Base-by-base conservation (phyloP, 2,329 filamentous ascomycete genomes). In the Scolecobasidium constrictum region DNA sequence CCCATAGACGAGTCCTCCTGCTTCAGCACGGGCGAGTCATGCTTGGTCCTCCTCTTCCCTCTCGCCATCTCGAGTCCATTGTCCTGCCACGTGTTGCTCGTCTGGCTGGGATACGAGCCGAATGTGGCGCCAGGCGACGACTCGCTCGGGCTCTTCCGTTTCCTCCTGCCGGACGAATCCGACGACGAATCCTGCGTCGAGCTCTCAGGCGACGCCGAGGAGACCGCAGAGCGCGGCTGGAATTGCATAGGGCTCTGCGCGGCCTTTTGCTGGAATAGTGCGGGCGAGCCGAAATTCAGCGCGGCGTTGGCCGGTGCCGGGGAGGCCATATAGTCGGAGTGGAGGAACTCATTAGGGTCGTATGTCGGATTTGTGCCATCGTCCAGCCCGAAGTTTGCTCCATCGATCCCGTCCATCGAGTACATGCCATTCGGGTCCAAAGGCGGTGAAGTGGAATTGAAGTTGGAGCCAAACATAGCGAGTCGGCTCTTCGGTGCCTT, bases 171-270 rank as follows among this genome's bases (percentile, higher is more conserved):
- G 2, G 61, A 63, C 7, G 61, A 58, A 43, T 65, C 62, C 7
- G 62, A 65, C 4, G 61, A 56, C 15, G 61, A 64, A 48, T 64
- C 62, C 45, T 64, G 61, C 46, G 57, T 60, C 4, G 62, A 65
- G 49, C 57, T 64, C 42, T 65, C 62, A 3, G 56, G 56, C 11
- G 61, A 63, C 12, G 53, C 46, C 2, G 53, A 55, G 7, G 53
- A 54, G 40, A 50, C 41, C 20, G 39, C 35, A 11, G 49, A 51
- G n/a, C 49, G 46, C 33, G 43, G 44, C 35, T 50, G 46, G 19
- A 45, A 21, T 20, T 42, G 40, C 13, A 42, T 19, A 17, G 40
- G 40, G 33, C 40, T 42, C 28, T 15, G 38, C 18, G 31, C 34
- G n/a, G 31, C 23, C 22, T 42, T 36, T 11, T 20, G 20, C 12